Evolutionary conservation across 495 filamentous ascomycete genomes (phyloP), one percentile per base, ranked within the genome.

Genomic region (Aspergillus sclerotiicarbonarius): DNA sequence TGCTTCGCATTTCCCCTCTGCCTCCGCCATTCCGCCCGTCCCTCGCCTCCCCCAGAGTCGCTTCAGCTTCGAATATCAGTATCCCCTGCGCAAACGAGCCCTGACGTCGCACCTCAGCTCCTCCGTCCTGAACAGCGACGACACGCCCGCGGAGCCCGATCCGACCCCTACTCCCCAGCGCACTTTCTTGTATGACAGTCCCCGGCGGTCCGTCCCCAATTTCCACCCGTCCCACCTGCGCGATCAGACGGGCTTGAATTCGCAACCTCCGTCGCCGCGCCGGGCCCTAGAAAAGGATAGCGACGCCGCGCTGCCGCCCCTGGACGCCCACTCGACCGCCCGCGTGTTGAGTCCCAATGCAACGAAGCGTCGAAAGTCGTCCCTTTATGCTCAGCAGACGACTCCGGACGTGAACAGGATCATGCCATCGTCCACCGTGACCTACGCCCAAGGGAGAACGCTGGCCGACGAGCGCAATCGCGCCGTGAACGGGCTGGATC

Each of bases 281-380:
- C 37, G 43, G 35, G 33, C 59, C 44, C 15, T 53, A 16, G 50
- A 56, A 43, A 56, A 61, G 51, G 54, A 60, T 48, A 52, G 33
- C 46, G 57, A 62, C 39, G 58, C 53, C 44, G 64, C 58, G 54
- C 56, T 46, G 47, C 54, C 54, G 47, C 54, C 54, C 47, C 56
- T 54, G 32, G 58, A 65, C 51, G 53, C 47, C 32, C 48, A 47
- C 56, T 57, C 55, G 39, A 58, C 60, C 16, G 46, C 49, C 44
- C 56, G 59, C 55, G 51, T 52, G 59, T 54, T 62, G 59, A 63
- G 53, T 57, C 62, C 71, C 60, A 69, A 74, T 76, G 71, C 68
- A 63, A 58, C 62, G 29, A 68, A 70, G 66, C 67, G 60, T 53
- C 66, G 53, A 20, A 68, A 59, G 51, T 53, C 62, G 51, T 65